These are phyloP conservation scores for Penicillium frequentans DNA, from an alignment of 2,329 filamentous ascomycete genomes.

Conservation along the genomic window DNA sequence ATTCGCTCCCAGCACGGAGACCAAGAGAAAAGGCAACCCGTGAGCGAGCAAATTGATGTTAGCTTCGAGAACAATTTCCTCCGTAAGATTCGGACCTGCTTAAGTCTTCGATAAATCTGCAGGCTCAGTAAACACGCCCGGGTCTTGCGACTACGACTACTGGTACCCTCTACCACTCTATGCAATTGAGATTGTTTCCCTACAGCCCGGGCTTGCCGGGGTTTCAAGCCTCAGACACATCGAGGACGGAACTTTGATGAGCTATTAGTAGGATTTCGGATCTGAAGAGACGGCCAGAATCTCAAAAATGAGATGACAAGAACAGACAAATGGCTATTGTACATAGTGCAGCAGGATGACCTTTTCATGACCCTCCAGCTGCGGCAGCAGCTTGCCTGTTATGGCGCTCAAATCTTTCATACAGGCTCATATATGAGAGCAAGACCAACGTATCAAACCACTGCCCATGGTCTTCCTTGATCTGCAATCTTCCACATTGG, in stretches of 20 bases:
- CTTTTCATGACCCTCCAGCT: constrained; percentile 10
- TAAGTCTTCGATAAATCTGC: no score
- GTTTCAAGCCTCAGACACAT: not conserved
- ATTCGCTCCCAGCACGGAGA: not conserved
- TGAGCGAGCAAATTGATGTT: not conserved
- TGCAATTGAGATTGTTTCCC: not conserved
- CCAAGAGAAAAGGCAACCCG: constrained; percentile 1
- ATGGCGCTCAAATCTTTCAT: constrained; percentile 14
- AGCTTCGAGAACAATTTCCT: not conserved
- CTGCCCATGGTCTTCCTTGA: constrained; percentile 16
- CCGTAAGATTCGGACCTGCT: not conserved
- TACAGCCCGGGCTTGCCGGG: not conserved
- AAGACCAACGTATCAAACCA: constrained; percentile 19
- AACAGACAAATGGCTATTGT: not conserved
- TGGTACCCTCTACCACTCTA: not conserved
- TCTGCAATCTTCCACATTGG: constrained; percentile 15
- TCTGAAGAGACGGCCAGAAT: not conserved
- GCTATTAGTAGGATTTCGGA: not conserved
- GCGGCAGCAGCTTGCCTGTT: constrained; percentile 2
- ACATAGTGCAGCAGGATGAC: not conserved
- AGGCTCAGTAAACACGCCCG: not conserved
- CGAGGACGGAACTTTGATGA: not conserved
- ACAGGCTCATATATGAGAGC: constrained; percentile 16
- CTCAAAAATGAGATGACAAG: not conserved
- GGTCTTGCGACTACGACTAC: not conserved